phyloP scores from a whole-genome alignment of 805 yeast genomes.

The Priceomyces carsonii region DNA sequence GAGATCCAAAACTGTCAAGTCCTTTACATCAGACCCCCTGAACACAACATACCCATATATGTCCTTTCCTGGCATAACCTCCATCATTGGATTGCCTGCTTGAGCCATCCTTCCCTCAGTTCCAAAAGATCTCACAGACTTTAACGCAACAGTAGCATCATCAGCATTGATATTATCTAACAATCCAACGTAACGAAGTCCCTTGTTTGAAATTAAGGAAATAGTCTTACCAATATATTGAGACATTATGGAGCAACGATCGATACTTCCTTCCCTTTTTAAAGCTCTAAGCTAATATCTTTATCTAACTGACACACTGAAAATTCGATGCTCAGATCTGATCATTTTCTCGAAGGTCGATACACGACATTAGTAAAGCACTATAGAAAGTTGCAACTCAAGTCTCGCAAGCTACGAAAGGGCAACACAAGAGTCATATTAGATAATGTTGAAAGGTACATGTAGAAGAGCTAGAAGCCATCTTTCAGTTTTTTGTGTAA shows the following conservation, averaged over 20 bases:
- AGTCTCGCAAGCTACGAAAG: too few relatives aligned
- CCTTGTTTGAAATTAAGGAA: conserved; percentile 74
- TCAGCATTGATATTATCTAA: conserved; percentile 86
- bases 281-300: too few relatives aligned
- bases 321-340: too few relatives aligned
- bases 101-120: conserved; percentile 81
- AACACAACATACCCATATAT: conserved; percentile 78
- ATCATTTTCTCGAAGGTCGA: conserved; percentile 1
- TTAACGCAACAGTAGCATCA: conserved; percentile 83
- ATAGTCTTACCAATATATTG: conserved; percentile 91
- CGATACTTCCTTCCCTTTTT: too few relatives aligned
- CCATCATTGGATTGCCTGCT: conserved; percentile 60
- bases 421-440: too few relatives aligned
- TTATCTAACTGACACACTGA: too few relatives aligned
- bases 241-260: conserved; percentile 73
- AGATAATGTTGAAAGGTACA: too few relatives aligned
- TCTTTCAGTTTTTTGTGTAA: too few relatives aligned
- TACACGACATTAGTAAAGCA: conserved; percentile 1
- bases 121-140: conserved; percentile 79
- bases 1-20: conserved; percentile 77
- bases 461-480: too few relatives aligned
- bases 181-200: conserved; percentile 86
- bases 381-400: conserved; percentile 3
- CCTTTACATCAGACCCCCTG: conserved; percentile 91
- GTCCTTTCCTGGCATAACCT: conserved; percentile 68